Evolutionary conservation across 805 yeast species (phyloP).

Genomic region (Dipodascopsis uninucleata): DNA sequence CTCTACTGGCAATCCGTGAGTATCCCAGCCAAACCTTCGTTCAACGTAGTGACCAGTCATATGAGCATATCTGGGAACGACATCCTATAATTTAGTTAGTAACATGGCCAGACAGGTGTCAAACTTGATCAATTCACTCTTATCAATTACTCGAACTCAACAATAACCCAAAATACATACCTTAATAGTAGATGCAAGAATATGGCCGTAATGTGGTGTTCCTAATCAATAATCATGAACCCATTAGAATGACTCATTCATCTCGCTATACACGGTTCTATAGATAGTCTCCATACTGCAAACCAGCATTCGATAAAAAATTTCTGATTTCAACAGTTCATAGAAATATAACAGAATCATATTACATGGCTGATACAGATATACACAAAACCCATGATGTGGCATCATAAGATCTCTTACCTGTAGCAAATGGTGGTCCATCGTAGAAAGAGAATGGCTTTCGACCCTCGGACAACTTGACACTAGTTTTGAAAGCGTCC

Average conservation of each 20-base stretch:
- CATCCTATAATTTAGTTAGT: conserved; percentile 61
- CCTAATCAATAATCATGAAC: conserved; percentile 49
- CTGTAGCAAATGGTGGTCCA: conserved; percentile 98
- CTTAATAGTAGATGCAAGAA: conserved; percentile 92
- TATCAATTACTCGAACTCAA: neutral
- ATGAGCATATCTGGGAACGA: conserved; percentile 94
- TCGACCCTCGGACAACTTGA: conserved; percentile 76
- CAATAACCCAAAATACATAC: conserved; percentile 1
- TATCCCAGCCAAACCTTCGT: conserved; percentile 99
- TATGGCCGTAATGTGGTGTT: conserved; percentile 98
- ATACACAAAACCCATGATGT: too few species aligned
- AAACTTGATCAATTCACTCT: neutral
- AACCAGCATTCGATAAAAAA: too few species aligned
- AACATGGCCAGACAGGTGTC: too few species aligned
- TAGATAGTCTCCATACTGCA: too few species aligned
- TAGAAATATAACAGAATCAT: too few species aligned
- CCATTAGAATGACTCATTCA: too few species aligned
- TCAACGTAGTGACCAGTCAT: conserved; percentile 96
- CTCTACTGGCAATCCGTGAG: conserved; percentile 98
- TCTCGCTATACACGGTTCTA: too few species aligned
- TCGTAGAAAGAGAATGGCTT: conserved; percentile 92
- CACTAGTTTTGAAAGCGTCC: conserved; percentile 87
- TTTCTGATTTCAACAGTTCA: too few species aligned
- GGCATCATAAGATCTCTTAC: conserved; percentile 19
- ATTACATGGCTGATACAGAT: too few species aligned